Base-by-base conservation (phyloP, 495 filamentous ascomycete species). In the Aspergillus nanangensis region DNA sequence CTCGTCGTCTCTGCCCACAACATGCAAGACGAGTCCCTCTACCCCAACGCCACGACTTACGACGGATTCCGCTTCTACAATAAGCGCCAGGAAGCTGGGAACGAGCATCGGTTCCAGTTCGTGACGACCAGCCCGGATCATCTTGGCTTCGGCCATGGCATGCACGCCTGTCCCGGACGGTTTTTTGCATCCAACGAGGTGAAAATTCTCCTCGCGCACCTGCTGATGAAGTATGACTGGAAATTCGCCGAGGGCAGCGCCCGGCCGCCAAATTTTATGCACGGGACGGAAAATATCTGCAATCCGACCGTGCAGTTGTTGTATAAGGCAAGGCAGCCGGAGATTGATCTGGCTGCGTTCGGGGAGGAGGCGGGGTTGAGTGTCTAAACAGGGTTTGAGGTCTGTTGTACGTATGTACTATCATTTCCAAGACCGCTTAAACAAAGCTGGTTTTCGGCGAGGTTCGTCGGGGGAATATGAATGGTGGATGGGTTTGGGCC, bases 201-300 rank as follows among this genome's bases (percentile, higher is more conserved):
- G 23, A 80, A 81, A 47, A 67, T 76, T 43, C 13, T 62, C 40
- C 47, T 65, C 4, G 34, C 59, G 14, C 70, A 77, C 46, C 42
- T 79, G 18, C 44, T 85, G 24, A 50, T 79, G 29, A 71, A 72
- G 38, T 84, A 80, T 41, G 81, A 86, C 19, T 67, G 78, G 50
- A 64, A 69, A 46, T 57, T 72, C n/a, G 55, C 50, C 27, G 50
- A 64, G 20, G 38, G 38, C 1, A 20, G 20, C 0, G 52, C 38
- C 5, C 53, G 62, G 13, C 64, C 64, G 7, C 41, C 47, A 34
- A 58, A 55, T 27, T 51, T 63, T 20, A 53, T 62, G 36, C 37
- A 45, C 45, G 63, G 61, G 10, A 50, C 44, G 3, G 64, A 70
- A 24, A 50, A 40, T 11, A 52, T 65, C 15, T 50, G 60, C 24